These are phyloP conservation scores for Acacia confusa DNA, from an alignment of 306 rosid species.

Conservation along the genomic window DNA sequence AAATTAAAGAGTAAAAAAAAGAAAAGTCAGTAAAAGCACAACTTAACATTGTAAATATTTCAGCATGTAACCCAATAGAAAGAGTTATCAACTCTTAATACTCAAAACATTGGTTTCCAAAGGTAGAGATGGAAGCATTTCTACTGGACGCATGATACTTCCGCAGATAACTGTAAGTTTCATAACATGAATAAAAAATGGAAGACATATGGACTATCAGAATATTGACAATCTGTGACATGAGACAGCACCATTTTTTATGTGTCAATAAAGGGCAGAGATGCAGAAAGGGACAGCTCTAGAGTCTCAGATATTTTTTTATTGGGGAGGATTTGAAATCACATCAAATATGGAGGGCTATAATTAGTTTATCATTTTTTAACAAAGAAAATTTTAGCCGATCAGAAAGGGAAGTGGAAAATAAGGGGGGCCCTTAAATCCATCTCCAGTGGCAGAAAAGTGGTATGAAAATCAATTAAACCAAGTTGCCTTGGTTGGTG, in stretches of 20 bases:
- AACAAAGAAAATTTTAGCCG: not conserved
- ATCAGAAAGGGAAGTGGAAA: not conserved
- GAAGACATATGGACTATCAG: not conserved
- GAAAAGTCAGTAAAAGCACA: not conserved
- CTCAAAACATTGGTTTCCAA: conserved; percentile 1
- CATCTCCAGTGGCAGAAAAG: not conserved
- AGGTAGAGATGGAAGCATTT: not conserved
- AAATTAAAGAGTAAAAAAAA: not conserved
- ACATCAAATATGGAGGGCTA: not conserved
- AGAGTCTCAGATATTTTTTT: too few relatives aligned
- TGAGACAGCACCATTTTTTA: not conserved
- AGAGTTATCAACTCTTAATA: not conserved
- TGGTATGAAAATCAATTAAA: not conserved
- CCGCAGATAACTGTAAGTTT: not conserved
- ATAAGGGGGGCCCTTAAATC: not conserved
- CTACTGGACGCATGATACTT: not conserved
- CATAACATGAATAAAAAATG: not conserved
- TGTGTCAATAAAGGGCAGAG: not conserved
- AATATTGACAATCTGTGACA: not conserved
- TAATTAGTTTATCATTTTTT: too few relatives aligned
- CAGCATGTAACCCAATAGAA: conserved; percentile 12
- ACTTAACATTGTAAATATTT: not conserved
- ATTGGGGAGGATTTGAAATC: not conserved
- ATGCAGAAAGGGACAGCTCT: not conserved
- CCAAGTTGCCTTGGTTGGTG: not conserved